Conservation (phyloP, 208 protist genomes). For the Leishmania guyanensis region DNA sequence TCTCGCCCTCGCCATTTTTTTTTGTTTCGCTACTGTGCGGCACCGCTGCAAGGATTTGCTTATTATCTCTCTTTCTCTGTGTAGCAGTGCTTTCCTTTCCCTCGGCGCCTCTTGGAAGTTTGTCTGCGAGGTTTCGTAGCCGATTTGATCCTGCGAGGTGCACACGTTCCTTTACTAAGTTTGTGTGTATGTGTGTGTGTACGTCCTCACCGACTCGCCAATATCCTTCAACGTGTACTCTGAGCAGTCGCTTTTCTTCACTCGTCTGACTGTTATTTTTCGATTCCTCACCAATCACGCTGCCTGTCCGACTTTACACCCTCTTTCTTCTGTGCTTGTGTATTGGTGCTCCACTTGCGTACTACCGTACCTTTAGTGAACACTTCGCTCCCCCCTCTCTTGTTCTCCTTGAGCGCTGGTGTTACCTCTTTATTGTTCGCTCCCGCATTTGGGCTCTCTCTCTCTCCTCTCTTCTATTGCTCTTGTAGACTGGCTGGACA, state of each 20-base stretch:
- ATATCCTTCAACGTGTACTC: background rate
- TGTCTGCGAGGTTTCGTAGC: background rate
- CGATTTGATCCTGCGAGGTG: background rate
- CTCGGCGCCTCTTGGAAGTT: background rate
- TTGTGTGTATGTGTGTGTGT: background rate
- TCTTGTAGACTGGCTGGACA: background rate
- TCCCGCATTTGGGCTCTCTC: background rate
- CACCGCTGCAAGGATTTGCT: background rate
- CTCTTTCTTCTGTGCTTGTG: slow-evolving; percentile 12
- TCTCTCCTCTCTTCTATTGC: background rate
- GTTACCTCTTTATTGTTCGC: background rate
- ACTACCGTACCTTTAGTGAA: background rate
- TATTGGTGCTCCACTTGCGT: slow-evolving; percentile 3
- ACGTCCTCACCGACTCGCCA: background rate
- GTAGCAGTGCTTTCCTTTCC: background rate
- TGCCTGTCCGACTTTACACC: background rate
- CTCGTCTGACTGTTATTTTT: slow-evolving; percentile 15
- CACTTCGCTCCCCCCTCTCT: background rate
- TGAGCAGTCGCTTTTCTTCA: background rate
- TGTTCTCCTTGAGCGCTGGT: background rate
- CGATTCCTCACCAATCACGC: background rate
- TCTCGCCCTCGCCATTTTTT: background rate
- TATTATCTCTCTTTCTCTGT: background rate
- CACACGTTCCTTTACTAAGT: background rate
- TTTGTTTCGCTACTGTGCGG: background rate